These are phyloP conservation scores for Parascedosporium putredinis DNA, from an alignment of 2,329 filamentous ascomycete genomes.

Conservation along the genomic window DNA sequence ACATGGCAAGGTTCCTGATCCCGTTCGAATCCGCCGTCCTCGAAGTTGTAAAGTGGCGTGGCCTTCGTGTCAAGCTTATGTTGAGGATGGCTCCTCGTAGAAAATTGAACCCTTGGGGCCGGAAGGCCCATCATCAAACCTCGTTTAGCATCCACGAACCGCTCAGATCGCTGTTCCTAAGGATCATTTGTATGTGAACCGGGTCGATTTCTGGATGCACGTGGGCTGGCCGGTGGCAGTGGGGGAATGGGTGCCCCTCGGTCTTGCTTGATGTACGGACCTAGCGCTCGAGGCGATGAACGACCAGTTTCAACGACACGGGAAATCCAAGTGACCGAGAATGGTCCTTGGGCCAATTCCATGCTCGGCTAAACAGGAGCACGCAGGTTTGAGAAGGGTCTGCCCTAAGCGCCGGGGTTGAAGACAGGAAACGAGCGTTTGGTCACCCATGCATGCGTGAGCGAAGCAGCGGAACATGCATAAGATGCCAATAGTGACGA, in stretches of 20 bases:
- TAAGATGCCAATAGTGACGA: background rate
- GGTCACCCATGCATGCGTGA: background rate
- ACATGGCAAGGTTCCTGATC: no score
- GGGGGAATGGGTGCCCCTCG: background rate
- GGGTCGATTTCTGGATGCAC: background rate
- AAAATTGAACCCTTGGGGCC: no score
- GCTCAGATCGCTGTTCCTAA: background rate
- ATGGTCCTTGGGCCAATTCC: background rate
- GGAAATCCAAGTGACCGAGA: background rate
- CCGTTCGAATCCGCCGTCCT: no score
- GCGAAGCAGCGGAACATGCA: background rate
- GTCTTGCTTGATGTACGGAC: background rate
- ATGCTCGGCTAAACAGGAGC: no score
- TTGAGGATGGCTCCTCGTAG: no score
- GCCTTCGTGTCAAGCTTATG: no score
- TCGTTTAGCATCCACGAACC: background rate
- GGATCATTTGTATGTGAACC: background rate
- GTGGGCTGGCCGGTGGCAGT: background rate
- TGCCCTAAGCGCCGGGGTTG: no score
- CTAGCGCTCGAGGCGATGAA: background rate
- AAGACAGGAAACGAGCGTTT: background rate
- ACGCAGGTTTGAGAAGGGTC: no score
- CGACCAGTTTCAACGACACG: background rate
- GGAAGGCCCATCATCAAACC: background rate
- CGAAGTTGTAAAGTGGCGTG: no score